phyloP scores from a whole-genome alignment of 108 stramenopile species.

The Mediolabrus comicus region DNA sequence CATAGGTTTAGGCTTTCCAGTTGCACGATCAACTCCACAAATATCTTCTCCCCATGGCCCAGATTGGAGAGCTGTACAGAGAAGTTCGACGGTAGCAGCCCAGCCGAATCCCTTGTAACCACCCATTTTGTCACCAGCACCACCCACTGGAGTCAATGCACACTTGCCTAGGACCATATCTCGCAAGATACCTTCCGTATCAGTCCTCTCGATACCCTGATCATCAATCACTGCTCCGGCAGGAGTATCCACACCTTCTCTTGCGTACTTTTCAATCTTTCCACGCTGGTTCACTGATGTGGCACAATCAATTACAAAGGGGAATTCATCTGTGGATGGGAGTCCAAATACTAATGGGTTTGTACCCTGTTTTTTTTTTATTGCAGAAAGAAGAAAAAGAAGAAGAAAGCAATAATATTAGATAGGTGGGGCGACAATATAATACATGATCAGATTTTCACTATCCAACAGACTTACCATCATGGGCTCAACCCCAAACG shows the following conservation, averaged over 20 bases:
- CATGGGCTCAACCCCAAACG: constrained; percentile 67
- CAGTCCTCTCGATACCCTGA: constrained; percentile 59
- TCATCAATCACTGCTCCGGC: constrained; percentile 61
- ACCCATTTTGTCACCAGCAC: constrained; percentile 67
- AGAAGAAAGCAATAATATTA: background rate
- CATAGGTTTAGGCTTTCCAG: constrained; percentile 65
- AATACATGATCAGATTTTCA: background rate
- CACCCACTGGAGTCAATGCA: constrained; percentile 65
- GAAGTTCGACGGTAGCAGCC: constrained; percentile 64
- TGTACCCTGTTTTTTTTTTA: constrained; percentile 31
- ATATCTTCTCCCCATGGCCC: constrained; percentile 69
- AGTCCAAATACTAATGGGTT: constrained; percentile 65
- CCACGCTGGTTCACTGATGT: constrained; percentile 68
- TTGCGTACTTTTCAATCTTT: constrained; percentile 64
- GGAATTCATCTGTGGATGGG: constrained; percentile 53
- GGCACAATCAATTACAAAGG: constrained; percentile 69
- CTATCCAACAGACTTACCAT: constrained; percentile 26
- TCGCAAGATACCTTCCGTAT: constrained; percentile 62
- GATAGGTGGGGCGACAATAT: background rate
- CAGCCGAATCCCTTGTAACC: constrained; percentile 77
- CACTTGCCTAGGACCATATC: constrained; percentile 70
- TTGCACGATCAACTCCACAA: constrained; percentile 60
- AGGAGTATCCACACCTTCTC: constrained; percentile 59
- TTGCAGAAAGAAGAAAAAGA: background rate
- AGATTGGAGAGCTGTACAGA: constrained; percentile 62